Evolutionary conservation across 805 yeast genomes (phyloP), one percentile per base, ranked within the genome.

Genomic region (Yamadazyma nakazawae): DNA sequence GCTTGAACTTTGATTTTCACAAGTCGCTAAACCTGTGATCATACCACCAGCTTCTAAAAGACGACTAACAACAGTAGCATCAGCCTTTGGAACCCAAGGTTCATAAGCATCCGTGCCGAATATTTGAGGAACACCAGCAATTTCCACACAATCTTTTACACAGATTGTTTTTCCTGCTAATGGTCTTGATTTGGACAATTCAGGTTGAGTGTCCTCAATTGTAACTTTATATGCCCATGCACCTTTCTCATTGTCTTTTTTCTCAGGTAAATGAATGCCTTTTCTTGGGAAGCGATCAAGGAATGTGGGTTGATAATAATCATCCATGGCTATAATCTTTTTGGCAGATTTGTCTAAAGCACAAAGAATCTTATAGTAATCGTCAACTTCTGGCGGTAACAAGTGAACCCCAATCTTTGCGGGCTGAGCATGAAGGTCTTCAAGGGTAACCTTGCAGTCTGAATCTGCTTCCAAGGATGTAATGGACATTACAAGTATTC

Each of bases 141-240:
- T 34, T 21, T 52, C 56, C 26, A 52, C 37, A 36, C 53, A 48
- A 43, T 52, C 56, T 25, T 52, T 52, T 5, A 50, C 16, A 43
- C 54, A 50, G 26, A 52, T 32, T 13, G 54, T 52, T 19, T 25
- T 45, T 5, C 53, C 53, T 14, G 47, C 47, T 16, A 52, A 44
- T 7, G 48, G 48, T 28, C 55, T 48, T 3, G 13, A 14, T 2
- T 21, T 17, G 6, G 50, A 46, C 14, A 40, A 37, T 25, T 48
- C 48, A 2, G 57, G 57, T 7, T 45, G 31, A 2, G 47, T 43
- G 36, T 53, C 58, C 42, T 54, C 57, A 40, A 54, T 54, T 2
- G 52, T 49, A n/a, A 54, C 56, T 34, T 46, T 52, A 36, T 51
- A 51, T 17, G 54, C 54, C 54, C 24, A 21, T 5, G 19, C 14